phyloP scores from a whole-genome alignment of 2,329 filamentous ascomycete species.

The Ceratocystis albifundus region DNA sequence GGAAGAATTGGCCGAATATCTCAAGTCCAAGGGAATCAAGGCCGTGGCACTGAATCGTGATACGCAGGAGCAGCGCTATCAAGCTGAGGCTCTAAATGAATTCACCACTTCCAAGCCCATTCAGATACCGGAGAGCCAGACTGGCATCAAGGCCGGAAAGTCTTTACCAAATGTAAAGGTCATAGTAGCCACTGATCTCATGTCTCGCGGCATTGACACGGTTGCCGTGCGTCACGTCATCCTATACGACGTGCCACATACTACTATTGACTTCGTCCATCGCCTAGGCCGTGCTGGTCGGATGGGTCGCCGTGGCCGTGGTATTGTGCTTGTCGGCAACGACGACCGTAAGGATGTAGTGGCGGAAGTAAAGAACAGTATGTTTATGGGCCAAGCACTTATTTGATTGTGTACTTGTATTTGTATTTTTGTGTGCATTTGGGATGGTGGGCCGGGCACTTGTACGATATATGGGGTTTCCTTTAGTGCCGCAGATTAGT shows the following conservation, averaged over 20 bases:
- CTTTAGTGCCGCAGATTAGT: no score
- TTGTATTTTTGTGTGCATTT: not conserved
- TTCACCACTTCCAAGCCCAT: conserved; percentile 52
- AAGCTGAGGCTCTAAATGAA: conserved; percentile 57
- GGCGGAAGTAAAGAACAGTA: conserved; percentile 78
- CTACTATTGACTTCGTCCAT: conserved; percentile 96
- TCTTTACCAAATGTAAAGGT: conserved; percentile 70
- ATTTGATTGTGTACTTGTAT: conserved; percentile 38
- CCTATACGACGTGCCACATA: conserved; percentile 94
- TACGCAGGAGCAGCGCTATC: conserved; percentile 61
- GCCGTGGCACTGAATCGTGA: conserved; percentile 78
- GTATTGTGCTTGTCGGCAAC: conserved; percentile 81
- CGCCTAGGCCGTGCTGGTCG: conserved; percentile 81
- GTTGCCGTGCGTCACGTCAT: conserved; percentile 83
- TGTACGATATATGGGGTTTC: conserved; percentile 1
- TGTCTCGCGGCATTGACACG: conserved; percentile 88
- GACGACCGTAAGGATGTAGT: conserved; percentile 84
- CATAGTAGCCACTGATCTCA: conserved; percentile 85
- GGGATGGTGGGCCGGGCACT: not conserved
- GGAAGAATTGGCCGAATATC: conserved; percentile 64
- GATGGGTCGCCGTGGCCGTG: conserved; percentile 82
- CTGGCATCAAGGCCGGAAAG: conserved; percentile 34
- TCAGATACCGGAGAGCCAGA: conserved; percentile 31
- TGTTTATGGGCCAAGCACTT: conserved; percentile 70
- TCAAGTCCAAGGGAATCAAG: conserved; percentile 75